phyloP scores from a whole-genome alignment of 2,329 filamentous ascomycete species.

The Magnaporthiopsis incrustans region DNA sequence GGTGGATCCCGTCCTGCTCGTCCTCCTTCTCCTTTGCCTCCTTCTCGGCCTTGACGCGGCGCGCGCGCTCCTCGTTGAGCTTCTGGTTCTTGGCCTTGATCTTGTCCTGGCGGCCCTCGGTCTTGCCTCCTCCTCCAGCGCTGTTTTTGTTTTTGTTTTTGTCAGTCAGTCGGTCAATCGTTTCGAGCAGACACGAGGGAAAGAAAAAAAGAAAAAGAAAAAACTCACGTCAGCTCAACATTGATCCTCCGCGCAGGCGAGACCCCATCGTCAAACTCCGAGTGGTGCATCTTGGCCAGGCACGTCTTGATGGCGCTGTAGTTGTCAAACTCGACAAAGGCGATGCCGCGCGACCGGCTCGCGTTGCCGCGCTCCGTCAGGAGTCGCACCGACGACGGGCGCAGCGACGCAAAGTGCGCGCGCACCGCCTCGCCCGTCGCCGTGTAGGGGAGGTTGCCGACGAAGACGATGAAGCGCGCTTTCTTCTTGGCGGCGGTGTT shows the following conservation, averaged over 20 bases:
- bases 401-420: constrained; percentile 70
- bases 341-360: constrained; percentile 63
- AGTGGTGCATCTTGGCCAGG: constrained; percentile 84
- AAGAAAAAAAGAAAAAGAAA: constrained; percentile 15
- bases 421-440: constrained; percentile 63
- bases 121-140: constrained; percentile 80
- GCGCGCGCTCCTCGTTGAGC: constrained; percentile 57
- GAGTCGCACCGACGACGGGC: constrained; percentile 63
- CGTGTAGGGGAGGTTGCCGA: constrained; percentile 81
- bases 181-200: constrained; percentile 6
- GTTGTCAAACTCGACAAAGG: constrained; percentile 81
- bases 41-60: constrained; percentile 36
- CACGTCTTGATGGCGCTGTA: constrained; percentile 91
- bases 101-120: constrained; percentile 61
- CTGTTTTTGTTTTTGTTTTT: constrained; percentile 30
- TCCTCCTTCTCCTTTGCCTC: constrained; percentile 26
- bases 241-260: constrained; percentile 68
- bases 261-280: constrained; percentile 54
- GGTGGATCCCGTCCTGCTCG: constrained; percentile 37
- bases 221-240: constrained; percentile 73
- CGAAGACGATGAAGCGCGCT: constrained; percentile 49
- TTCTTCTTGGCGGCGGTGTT: background rate
- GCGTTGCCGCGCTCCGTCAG: constrained; percentile 45
- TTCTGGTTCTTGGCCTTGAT: constrained; percentile 82
- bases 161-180: background rate